phyloP scores from a whole-genome alignment of 2,329 filamentous ascomycete species.

The Rhynchosporium graminicola region DNA sequence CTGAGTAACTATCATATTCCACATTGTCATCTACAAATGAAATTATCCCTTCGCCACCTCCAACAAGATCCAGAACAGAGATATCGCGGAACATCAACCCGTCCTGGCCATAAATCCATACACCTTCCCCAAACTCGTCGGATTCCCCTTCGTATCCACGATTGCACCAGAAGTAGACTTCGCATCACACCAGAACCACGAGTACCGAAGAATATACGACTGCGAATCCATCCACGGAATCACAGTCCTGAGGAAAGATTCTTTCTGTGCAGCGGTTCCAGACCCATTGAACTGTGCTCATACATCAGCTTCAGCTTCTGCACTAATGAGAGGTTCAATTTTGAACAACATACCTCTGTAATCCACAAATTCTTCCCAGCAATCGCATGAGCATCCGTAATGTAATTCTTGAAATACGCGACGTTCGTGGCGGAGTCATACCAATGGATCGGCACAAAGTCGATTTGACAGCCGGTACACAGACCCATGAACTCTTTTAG shows the following conservation, averaged over 20 bases:
- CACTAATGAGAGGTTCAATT: not conserved
- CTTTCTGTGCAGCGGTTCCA: conserved; percentile 38
- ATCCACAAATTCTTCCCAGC: conserved; percentile 44
- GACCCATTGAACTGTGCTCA: conserved; percentile 40
- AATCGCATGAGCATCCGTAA: conserved; percentile 42
- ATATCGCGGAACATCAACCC: no score
- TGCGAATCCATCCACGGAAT: conserved; percentile 47
- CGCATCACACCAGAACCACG: conserved; percentile 18
- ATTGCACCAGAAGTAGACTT: conserved; percentile 8
- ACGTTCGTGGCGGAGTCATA: conserved; percentile 44
- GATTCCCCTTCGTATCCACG: conserved; percentile 5
- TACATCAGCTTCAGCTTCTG: not conserved
- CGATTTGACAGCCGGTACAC: conserved; percentile 41
- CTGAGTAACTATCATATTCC: no score
- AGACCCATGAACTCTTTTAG: conserved; percentile 16
- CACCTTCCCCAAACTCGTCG: conserved; percentile 12
- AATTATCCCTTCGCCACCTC: no score
- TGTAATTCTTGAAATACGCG: conserved; percentile 47
- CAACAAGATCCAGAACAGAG: no score
- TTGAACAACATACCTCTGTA: conserved; percentile 37
- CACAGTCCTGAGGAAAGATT: conserved; percentile 44
- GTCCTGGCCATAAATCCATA: conserved; percentile 4
- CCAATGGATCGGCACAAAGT: conserved; percentile 51
- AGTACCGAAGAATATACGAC: conserved; percentile 13
- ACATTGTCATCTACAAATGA: no score